These are phyloP conservation scores for Leptodontidium sp. DNA, from an alignment of 2,329 filamentous ascomycete genomes.

Conservation along the genomic window DNA sequence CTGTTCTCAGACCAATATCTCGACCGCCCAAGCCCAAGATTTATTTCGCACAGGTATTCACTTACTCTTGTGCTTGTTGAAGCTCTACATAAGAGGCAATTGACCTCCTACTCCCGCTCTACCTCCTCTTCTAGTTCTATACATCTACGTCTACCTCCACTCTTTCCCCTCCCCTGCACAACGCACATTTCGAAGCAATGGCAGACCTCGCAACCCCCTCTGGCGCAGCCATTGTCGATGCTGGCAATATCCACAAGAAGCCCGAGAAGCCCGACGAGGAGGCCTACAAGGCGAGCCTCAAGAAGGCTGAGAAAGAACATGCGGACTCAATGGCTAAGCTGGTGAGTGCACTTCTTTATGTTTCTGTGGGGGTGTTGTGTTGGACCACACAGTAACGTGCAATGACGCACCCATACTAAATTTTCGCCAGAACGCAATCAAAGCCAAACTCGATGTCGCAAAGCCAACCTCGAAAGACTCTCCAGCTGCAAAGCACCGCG, in stretches of 20 bases:
- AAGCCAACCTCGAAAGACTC: constrained; percentile 84
- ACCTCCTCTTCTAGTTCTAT: background rate
- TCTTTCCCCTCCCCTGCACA: constrained; percentile 1
- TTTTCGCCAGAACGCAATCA: constrained; percentile 77
- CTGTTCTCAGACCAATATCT: constrained; percentile 19
- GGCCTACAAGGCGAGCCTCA: constrained; percentile 79
- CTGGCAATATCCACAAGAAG: constrained; percentile 58
- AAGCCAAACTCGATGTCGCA: constrained; percentile 86
- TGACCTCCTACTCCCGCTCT: background rate
- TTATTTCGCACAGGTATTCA: constrained; percentile 38
- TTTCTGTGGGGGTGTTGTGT: background rate
- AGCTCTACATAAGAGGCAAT: constrained; percentile 21
- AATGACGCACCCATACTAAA: constrained; percentile 29
- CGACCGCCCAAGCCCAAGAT: background rate
- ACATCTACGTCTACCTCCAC: background rate
- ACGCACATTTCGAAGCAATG: constrained; percentile 50
- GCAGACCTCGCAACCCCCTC: constrained; percentile 54
- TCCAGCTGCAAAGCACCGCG: constrained; percentile 81
- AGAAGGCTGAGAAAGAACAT: constrained; percentile 87
- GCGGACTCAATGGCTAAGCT: constrained; percentile 76
- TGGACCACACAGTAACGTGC: constrained; percentile 21
- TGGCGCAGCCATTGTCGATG: constrained; percentile 52
- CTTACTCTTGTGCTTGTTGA: constrained; percentile 32
- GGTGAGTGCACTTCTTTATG: constrained; percentile 53
- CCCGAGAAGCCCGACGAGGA: constrained; percentile 90